Evolutionary conservation across 1,284 basidiomycete species (phyloP).

Genomic region (Cystobasidium pallidum): DNA sequence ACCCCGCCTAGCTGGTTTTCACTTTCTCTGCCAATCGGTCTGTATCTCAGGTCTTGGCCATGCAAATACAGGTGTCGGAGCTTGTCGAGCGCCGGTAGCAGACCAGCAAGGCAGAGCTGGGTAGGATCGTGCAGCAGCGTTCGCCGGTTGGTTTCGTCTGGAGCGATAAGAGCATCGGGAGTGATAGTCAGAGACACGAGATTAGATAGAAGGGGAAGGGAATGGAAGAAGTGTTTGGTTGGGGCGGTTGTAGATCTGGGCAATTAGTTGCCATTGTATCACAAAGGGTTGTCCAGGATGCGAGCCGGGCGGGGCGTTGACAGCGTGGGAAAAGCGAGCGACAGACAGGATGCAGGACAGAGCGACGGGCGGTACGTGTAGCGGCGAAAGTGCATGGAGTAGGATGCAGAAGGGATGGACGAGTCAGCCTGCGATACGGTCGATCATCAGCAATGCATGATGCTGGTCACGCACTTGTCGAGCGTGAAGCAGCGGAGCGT

Average conservation of each 20-base stretch:
- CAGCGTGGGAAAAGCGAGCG: background rate
- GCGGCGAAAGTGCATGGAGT: background rate
- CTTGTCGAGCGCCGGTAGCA: constrained; percentile 1
- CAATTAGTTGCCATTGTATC: background rate
- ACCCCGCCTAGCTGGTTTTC: constrained; percentile 15
- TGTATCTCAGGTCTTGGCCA: constrained; percentile 33
- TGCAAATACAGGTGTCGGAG: constrained; percentile 16
- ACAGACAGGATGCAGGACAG: background rate
- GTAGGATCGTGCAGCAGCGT: constrained; percentile 11
- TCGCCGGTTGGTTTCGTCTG: constrained; percentile 14
- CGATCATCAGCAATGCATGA: background rate
- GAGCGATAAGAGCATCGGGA: constrained; percentile 12
- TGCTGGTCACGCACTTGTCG: constrained; percentile 18
- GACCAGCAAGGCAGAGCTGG: constrained; percentile 1
- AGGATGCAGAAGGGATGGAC: no score
- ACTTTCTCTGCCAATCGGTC: background rate
- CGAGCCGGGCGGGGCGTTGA: background rate
- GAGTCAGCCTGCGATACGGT: background rate
- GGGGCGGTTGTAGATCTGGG: constrained; percentile 21
- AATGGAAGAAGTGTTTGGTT: background rate
- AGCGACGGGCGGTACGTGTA: background rate
- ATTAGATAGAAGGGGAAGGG: constrained; percentile 5
- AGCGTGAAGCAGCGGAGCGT: constrained; percentile 16
- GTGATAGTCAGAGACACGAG: constrained; percentile 13
- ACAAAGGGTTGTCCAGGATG: constrained; percentile 4